Percentiles rank a stretch among this genome's conserved stretches.
These are phyloP conservation scores for Sherardia arvensis DNA, from an alignment of 257 asterid species.

Conservation along the genomic window DNA sequence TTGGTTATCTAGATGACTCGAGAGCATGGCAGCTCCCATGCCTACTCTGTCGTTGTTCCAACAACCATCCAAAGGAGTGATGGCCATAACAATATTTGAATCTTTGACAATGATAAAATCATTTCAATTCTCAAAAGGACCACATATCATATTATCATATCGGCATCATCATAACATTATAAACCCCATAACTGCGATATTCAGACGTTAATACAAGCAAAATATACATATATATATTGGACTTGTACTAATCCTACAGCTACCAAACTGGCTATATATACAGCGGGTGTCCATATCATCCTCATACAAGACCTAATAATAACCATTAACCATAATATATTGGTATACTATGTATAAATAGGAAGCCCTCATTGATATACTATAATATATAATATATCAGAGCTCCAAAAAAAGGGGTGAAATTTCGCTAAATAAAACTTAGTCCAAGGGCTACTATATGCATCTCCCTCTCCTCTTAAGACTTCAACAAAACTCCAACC, in stretches of 20 bases:
- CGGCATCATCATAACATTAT: background rate
- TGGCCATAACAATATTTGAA: background rate
- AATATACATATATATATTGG: background rate
- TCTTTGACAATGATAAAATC: background rate
- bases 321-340: background rate
- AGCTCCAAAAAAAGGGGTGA: conserved; percentile 33
- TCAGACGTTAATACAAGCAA: conserved; percentile 1
- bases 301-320: background rate
- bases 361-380: conserved; percentile 18
- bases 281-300: conserved; percentile 15
- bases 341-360: conserved; percentile 24
- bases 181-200: background rate
- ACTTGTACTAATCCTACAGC: conserved; percentile 16
- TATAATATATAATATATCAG: conserved; percentile 8
- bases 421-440: conserved; percentile 33
- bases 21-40: background rate
- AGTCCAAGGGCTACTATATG: conserved; percentile 16
- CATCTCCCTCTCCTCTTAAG: conserved; percentile 21
- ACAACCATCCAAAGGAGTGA: background rate
- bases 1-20: background rate
- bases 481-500: conserved; percentile 33
- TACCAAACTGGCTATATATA: conserved; percentile 23
- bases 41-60: background rate
- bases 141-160: background rate
- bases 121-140: background rate